Evolutionary conservation across 495 filamentous ascomycete genomes (phyloP), one percentile per base, ranked within the genome.

Genomic region (Schizothecium vesticola): DNA sequence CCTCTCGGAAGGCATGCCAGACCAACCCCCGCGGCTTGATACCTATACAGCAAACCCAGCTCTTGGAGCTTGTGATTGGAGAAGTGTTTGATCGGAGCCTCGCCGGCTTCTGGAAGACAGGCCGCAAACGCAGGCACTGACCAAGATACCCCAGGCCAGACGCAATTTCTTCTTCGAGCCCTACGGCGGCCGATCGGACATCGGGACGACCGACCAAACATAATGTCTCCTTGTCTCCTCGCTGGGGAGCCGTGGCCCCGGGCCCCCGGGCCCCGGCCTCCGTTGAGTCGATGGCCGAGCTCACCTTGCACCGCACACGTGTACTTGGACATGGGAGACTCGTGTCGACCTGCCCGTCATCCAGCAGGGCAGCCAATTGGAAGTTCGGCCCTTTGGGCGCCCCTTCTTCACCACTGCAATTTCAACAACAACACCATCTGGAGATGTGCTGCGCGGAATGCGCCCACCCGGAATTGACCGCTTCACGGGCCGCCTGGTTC

Each of bases 391-490:
- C 33, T 31, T n/a, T 22, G 33, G 60, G n/a, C 62, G 43, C 43
- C 43, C 8, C 43, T 51, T 51, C 19, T n/a, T 51, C 16, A 51
- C 16, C 2, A 51, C 19, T 51, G 43, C 43, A 51, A n/a, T 51
- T 51, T 51, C 43, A 51, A 51, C 43, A 51, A 19, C 43, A 51
- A 51, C 43, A 51, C 43, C 43, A 51, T 51, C 43, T 51, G 43
- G 43, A 51, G 43, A n/a, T 51, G 43, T 36, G 36, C 63, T 58
- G 63, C 56, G 2, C 65, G 65, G 65, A 51, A 60, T 43, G 36
- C 65, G 59, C 22, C 19, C n/a, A 66, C 56, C 65, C 65, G 65
- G 65, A 60, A 66, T 66, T 66, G 65, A 21, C 12, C 28, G 23
- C n/a, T 33, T 24, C 43, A 65, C 61, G 36, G 43, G 63, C 55